phyloP scores from a whole-genome alignment of 140 eudicot genomes.

The Anethum foeniculum region DNA sequence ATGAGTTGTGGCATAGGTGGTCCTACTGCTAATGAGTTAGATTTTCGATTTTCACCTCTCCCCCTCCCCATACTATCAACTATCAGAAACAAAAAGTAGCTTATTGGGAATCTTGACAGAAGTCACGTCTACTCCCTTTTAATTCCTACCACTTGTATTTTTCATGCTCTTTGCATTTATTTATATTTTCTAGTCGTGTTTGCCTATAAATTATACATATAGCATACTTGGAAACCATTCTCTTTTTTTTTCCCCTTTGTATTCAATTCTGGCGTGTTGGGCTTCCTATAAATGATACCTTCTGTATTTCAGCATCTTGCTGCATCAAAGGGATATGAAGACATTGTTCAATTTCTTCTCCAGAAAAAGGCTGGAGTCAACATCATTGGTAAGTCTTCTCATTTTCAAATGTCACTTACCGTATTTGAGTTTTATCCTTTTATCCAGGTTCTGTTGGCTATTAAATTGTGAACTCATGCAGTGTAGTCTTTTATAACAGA shows the following conservation, averaged over 20 bases:
- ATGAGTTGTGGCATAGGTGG: neutral
- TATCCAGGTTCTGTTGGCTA: neutral
- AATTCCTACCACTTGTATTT: neutral
- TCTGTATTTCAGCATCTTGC: constrained; percentile 49
- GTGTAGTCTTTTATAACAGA: constrained; percentile 26
- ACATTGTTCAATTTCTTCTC: constrained; percentile 42
- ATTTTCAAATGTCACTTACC: neutral
- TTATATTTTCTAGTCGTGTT: neutral
- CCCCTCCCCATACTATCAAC: neutral
- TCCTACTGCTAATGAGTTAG: neutral
- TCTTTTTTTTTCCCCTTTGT: neutral
- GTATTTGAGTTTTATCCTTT: neutral
- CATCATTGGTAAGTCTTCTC: constrained; percentile 30
- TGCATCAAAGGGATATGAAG: constrained; percentile 57
- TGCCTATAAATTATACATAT: neutral
- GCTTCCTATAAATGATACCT: neutral
- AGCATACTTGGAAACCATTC: neutral
- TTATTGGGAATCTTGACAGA: neutral
- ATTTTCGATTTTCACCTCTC: neutral
- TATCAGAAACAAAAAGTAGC: neutral
- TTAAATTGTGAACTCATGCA: neutral
- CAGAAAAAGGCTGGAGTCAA: constrained; percentile 38
- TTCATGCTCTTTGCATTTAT: neutral
- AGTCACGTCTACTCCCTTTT: neutral
- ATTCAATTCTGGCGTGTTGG: neutral